Conservation (phyloP, 495 filamentous ascomycete genomes). For the Aspergillus sclerotiicarbonarius region DNA sequence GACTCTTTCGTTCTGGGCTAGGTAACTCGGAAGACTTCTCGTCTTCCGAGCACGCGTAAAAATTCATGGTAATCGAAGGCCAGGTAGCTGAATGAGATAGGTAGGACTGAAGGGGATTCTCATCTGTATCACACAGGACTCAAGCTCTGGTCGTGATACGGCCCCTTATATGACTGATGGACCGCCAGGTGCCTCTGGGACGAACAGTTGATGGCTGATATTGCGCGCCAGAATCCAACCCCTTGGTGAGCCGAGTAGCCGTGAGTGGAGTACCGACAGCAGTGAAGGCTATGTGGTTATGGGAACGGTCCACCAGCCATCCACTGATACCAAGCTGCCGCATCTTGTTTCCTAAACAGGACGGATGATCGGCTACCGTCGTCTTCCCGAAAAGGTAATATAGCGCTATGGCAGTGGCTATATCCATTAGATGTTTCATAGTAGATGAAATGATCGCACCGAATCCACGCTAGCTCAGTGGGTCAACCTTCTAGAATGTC, state of each 20-base stretch:
- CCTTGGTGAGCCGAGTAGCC: not conserved
- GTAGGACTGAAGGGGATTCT: not conserved
- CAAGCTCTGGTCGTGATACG: not conserved
- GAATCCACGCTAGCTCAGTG: not conserved
- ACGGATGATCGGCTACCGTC: not conserved
- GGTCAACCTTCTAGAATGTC: not conserved
- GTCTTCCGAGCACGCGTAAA: not conserved
- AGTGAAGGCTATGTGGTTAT: not conserved
- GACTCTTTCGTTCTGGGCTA: slow-evolving; percentile 8
- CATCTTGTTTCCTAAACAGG: not conserved
- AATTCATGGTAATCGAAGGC: not conserved
- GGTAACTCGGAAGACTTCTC: not conserved
- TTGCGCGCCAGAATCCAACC: not conserved
- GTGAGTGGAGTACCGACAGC: not conserved
- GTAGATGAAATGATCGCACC: not conserved
- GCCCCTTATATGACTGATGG: not conserved
- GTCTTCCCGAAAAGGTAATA: not conserved
- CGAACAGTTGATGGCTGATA: not conserved
- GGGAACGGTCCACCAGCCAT: not conserved
- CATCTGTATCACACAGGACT: not conserved
- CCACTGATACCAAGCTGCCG: not conserved
- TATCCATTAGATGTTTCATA: not conserved
- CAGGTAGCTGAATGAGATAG: not conserved
- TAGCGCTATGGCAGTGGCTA: not conserved
- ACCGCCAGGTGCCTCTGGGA: not conserved